Conservation (phyloP, 2,329 filamentous ascomycete species). For the Westerdykella aurantiaca region DNA sequence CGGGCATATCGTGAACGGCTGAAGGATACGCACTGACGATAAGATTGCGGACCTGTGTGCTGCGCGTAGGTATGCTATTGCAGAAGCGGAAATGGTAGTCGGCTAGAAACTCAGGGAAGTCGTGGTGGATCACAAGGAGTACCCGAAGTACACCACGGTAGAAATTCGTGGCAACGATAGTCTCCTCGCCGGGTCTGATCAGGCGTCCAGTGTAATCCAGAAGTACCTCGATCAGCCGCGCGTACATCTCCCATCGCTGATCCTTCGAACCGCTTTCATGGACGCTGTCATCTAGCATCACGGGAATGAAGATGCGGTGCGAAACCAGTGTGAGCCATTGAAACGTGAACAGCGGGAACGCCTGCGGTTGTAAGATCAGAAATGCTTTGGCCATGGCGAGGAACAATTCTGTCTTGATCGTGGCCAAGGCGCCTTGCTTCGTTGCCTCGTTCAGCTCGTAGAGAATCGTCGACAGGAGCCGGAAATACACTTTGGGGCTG, state of each 20-base stretch:
- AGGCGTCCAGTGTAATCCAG: slow-evolving; percentile 72
- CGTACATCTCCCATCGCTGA: slow-evolving; percentile 69
- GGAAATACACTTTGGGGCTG: slow-evolving; percentile 85
- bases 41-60: slow-evolving; percentile 81
- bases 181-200: slow-evolving; percentile 65
- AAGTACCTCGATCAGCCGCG: slow-evolving; percentile 66
- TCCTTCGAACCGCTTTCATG: slow-evolving; percentile 40
- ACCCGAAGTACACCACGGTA: slow-evolving; percentile 81
- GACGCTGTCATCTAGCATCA: slow-evolving; percentile 63
- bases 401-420: slow-evolving; percentile 64
- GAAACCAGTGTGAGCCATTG: slow-evolving; percentile 77
- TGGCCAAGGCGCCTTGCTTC: slow-evolving; percentile 38
- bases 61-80: slow-evolving; percentile 74
- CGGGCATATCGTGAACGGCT: slow-evolving; percentile 63
- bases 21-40: slow-evolving; percentile 75
- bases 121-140: slow-evolving; percentile 79
- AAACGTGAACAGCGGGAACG: slow-evolving; percentile 78
- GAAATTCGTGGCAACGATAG: slow-evolving; percentile 68
- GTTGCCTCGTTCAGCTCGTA: slow-evolving; percentile 63
- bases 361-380: slow-evolving; percentile 65
- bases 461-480: slow-evolving; percentile 77
- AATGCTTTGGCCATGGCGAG: slow-evolving; percentile 67
- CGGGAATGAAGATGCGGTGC: slow-evolving; percentile 78
- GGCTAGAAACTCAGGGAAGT: slow-evolving; percentile 88
- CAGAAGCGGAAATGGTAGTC: slow-evolving; percentile 80